Evolutionary conservation across 257 asterid genomes (phyloP).

Genomic region (Petunia secreta): DNA sequence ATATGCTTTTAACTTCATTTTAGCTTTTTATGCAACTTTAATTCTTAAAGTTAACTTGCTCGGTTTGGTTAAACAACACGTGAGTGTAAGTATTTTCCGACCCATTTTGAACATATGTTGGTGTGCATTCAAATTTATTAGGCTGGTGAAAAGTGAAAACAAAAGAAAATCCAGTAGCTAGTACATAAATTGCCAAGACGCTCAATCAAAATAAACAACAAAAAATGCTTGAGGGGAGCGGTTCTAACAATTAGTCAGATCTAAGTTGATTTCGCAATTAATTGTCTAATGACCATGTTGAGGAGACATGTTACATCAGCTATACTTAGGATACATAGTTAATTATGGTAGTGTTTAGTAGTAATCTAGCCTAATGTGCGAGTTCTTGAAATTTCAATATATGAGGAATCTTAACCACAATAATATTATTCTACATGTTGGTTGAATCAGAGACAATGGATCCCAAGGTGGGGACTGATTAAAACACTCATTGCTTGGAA

Average conservation of each 20-base stretch:
- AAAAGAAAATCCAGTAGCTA: too few relatives aligned
- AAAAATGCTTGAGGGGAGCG: too few relatives aligned
- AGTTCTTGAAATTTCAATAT: slow-evolving; percentile 48
- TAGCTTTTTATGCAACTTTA: too few relatives aligned
- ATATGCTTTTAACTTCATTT: too few relatives aligned
- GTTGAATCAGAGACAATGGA: slow-evolving; percentile 75
- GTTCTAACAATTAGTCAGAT: slow-evolving; percentile 44
- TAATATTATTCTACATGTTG: slow-evolving; percentile 78
- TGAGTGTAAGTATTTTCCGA: too few relatives aligned
- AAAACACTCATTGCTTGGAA: slow-evolving; percentile 58
- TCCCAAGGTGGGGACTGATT: slow-evolving; percentile 72
- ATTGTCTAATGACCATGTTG: slow-evolving; percentile 29
- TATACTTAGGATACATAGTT: slow-evolving; percentile 32
- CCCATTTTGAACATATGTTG: too few relatives aligned
- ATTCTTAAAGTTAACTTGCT: too few relatives aligned
- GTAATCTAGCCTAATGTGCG: slow-evolving; percentile 24
- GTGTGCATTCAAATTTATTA: too few relatives aligned
- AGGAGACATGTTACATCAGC: slow-evolving; percentile 50
- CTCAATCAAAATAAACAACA: too few relatives aligned
- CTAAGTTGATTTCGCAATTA: slow-evolving; percentile 22
- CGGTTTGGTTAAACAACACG: too few relatives aligned
- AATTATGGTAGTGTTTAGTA: slow-evolving; percentile 21
- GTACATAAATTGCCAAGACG: too few relatives aligned
- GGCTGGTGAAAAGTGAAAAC: too few relatives aligned
- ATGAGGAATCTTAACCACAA: slow-evolving; percentile 66